phyloP scores from a whole-genome alignment of 176 grass and related monocot species.

The Ampelocalamus luodianensis region DNA sequence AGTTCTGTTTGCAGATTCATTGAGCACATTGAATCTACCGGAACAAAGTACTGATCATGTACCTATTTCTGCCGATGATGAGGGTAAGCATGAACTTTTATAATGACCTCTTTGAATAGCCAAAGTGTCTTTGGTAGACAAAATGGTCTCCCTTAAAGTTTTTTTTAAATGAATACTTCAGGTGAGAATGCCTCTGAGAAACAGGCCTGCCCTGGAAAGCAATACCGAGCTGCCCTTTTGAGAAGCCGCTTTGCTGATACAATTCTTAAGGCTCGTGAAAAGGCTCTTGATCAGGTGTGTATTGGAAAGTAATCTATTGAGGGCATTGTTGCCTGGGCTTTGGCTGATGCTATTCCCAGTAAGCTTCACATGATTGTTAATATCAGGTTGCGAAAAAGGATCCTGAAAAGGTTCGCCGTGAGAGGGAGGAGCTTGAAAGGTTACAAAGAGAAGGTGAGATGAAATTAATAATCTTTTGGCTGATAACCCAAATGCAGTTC shows the following conservation, averaged over 20 bases:
- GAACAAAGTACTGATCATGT: slow-evolving; percentile 54
- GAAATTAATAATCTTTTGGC: slow-evolving; percentile 32
- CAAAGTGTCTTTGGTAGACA: slow-evolving; percentile 34
- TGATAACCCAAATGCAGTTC: slow-evolving; percentile 18
- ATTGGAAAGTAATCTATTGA: slow-evolving; percentile 35
- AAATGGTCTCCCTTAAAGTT: slow-evolving; percentile 50
- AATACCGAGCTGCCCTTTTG: slow-evolving; percentile 82
- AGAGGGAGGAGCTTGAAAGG: slow-evolving; percentile 93
- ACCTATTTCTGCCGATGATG: slow-evolving; percentile 57
- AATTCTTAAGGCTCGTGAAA: slow-evolving; percentile 97
- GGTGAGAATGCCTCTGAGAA: slow-evolving; percentile 72
- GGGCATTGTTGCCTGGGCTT: slow-evolving; percentile 24
- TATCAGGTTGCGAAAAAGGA: slow-evolving; percentile 78
- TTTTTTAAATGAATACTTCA: slow-evolving; percentile 60
- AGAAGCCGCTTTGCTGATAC: slow-evolving; percentile 93
- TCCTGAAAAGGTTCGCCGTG: slow-evolving; percentile 80
- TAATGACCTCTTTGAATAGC: slow-evolving; percentile 50
- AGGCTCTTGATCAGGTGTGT: slow-evolving; percentile 93
- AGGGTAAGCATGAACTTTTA: slow-evolving; percentile 74
- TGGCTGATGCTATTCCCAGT: slow-evolving; percentile 25
- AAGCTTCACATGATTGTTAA: slow-evolving; percentile 37
- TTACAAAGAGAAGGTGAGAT: slow-evolving; percentile 81
- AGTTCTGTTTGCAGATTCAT: slow-evolving; percentile 53
- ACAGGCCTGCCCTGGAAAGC: slow-evolving; percentile 66
- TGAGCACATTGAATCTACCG: slow-evolving; percentile 47